Base-by-base conservation (phyloP, 345 rosid species). In the Salix koriyanagi region DNA sequence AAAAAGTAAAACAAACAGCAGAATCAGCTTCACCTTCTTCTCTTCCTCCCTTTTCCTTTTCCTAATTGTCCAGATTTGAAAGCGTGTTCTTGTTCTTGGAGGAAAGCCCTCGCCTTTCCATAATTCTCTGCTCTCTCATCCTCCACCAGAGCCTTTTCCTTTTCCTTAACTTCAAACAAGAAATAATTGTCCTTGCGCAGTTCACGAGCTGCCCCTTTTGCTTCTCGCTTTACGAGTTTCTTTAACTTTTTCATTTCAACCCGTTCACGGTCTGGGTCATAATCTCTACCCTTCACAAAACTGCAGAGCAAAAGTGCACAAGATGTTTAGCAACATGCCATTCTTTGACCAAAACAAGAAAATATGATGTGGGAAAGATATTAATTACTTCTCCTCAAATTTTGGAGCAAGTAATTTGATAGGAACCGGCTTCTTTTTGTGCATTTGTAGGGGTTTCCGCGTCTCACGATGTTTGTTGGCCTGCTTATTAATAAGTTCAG, bases 61-160 rank as follows among this genome's bases (percentile, higher is more conserved):
- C 98, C 97, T 54, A 93, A 82, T 70, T 91, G 98, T 61, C 97
- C 99, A 58, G 98, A 92, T 83, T 90, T 96, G 80, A 81, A 87
- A 68, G 91, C 98, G 83, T 88, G 89, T 75, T 92, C 94, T 80
- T 96, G 97, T 60, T 96, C 99, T 86, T 96, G 98, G 68, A 96
- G 93, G 80, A 92, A 93, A 70, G 98, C 96, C 65, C 77, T 79
- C 21, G 88, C 87, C 81, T 82, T 83, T n/a, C 97, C 97, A 39
- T 87, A 88, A 54, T 86, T 89, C 85, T 91, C 98, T 8, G 85
- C 79, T 70, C 87, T 91, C 84, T 93, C 99, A 81, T 85, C 84
- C 61, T 86, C 89, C 9, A 41, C 23, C 60, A 13, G 44, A 26
- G 85, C 85, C 81, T 81, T 90, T n/a, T 89, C 92, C 72, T 81